phyloP scores from a whole-genome alignment of 129 eudicot genomes.

The Centrapalus pauciflorus region DNA sequence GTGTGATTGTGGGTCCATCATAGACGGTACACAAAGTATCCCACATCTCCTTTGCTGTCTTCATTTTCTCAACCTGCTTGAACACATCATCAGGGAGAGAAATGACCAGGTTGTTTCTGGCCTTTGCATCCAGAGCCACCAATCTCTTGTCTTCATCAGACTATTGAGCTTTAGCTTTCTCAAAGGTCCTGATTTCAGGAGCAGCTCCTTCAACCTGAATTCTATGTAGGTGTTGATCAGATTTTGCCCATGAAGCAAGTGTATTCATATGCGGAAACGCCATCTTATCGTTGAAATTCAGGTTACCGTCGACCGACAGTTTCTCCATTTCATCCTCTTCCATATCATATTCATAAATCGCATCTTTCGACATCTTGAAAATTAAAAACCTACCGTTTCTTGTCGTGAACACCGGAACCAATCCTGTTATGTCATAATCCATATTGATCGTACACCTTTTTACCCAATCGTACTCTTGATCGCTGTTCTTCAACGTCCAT shows the following conservation, averaged over 20 bases:
- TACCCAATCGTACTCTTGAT: slow-evolving; percentile 24
- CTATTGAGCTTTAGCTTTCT: too few species aligned
- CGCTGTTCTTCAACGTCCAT: slow-evolving; percentile 24
- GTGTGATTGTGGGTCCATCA: too few species aligned
- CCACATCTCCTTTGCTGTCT: too few species aligned
- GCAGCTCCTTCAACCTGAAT: too few species aligned
- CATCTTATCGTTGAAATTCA: slow-evolving; percentile 1
- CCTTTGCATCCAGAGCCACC: too few species aligned
- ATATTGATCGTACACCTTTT: slow-evolving; percentile 26
- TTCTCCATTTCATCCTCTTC: slow-evolving; percentile 30
- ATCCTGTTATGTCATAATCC: slow-evolving; percentile 25
- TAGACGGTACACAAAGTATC: too few species aligned
- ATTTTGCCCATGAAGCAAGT: slow-evolving; percentile 22
- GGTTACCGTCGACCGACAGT: slow-evolving; percentile 1
- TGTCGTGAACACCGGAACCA: slow-evolving; percentile 29
- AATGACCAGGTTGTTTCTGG: too few species aligned
- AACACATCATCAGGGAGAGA: too few species aligned
- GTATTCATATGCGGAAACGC: slow-evolving; percentile 25
- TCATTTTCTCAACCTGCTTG: too few species aligned
- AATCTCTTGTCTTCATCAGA: too few species aligned
- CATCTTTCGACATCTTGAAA: slow-evolving; percentile 6
- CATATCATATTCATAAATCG: slow-evolving; percentile 19
- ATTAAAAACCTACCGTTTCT: slow-evolving; percentile 21
- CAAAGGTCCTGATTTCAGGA: too few species aligned
- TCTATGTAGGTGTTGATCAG: too few species aligned